Base-by-base conservation (phyloP, 352 stramenopile species). In the Globisporangium splendens region DNA sequence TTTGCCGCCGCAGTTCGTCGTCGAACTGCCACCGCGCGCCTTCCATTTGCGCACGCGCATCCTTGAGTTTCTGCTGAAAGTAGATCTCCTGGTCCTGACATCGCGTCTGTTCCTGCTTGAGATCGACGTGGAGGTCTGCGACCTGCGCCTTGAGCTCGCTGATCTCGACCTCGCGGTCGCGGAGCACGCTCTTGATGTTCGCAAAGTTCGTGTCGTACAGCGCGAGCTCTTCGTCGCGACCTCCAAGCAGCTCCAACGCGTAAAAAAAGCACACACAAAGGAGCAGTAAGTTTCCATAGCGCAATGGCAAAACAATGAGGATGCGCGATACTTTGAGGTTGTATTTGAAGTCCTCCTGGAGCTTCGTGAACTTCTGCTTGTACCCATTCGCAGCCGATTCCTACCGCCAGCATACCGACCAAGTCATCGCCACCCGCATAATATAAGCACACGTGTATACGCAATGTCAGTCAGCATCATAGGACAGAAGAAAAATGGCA, bases 271-370 rank as follows among this genome's bases (percentile, higher is more conserved):
- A 44, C 2, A 48, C 3, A n/a, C 7, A 50, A 2, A 20, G 2
- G 12, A 3, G 10, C 39, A 42, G 3, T 11, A 12, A n/a, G 15
- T 50, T 10, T 35, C 7, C 7, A 0, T 35, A 35, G 28, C 28
- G 28, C 28, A 35, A 11, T 35, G 28, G 28, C 28, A 35, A 35
- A 35, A 10, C 28, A 35, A 31, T 31, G 5, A 5, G 24, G 24
- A 31, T 5, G 28, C 28, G 28, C 47, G 46, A n/a, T 52, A 66
- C 66, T 73, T 94, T 94, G 46, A 97, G 70, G 61, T 97, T 97
- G 74, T 96, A 97, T 65, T 95, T 91, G 78, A 97, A 97, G 66
- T 97, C 90, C 54, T 96, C 88, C 60, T 95, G 88, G 24, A 97
- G 68, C 61, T 96, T 96, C 59, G 54, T 69, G 17, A 96, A 83